Evolutionary conservation across 179 eudicot species (phyloP), one percentile per base, ranked within the genome.

Genomic region (Corrigiola litoralis): DNA sequence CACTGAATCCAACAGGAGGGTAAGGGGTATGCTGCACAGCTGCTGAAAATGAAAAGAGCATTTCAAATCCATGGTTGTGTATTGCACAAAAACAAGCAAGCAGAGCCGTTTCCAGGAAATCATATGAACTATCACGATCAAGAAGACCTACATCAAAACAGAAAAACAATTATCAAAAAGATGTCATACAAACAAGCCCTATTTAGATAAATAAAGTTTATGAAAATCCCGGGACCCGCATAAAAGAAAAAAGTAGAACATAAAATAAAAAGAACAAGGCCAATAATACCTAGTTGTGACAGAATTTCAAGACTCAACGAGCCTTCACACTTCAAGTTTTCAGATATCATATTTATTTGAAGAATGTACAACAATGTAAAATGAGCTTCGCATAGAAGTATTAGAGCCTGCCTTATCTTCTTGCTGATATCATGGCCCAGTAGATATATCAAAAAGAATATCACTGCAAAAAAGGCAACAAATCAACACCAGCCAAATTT

Each of bases 301-400:
- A 90, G 76, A 68, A 90, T 76, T 79, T 75, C 87, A 75, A 66
- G 28, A 78, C 84, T 81, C 55, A 86, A 60, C 1, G 96, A 81
- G 77, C 87, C 88, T 58, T 63, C 54, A 61, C 38, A 77, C 76
- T 83, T 79, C 75, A 86, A 60, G 34, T 23, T 71, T 69, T 69
- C 75, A 42, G 95, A 86, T 41, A 94, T 81, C 70, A 86, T 70
- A 83, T 81, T 81, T 71, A 94, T 82, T 72, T 94, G 91, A 76
- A 90, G 85, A 69, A 88, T 77, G 81, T 90, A 94, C 45, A 88
- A 58, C 71, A 85, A 65, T 46, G 89, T 94, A 76, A 94, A 94
- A 87, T 94, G 99, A 74, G 86, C 85, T 81, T 94, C 97, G 45
- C 99, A 94, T 40, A 94, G 82, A 77, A 94, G 91, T 71, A 94